Conservation (phyloP, 495 filamentous ascomycete species). For the Elasticomyces elasticus region DNA sequence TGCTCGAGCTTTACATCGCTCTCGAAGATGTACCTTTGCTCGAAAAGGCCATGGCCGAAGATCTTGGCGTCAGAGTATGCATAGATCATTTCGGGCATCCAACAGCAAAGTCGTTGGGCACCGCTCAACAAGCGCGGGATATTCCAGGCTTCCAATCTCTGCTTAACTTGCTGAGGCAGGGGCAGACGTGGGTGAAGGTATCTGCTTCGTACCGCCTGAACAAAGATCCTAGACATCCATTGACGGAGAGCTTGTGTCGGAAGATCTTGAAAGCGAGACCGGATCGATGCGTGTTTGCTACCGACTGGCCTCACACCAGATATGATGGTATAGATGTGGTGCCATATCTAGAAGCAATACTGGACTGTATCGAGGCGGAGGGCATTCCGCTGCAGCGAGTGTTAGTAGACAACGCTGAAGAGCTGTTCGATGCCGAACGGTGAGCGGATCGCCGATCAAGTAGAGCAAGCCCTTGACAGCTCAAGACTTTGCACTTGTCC, state of each 20-base stretch:
- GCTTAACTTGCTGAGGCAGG: constrained; percentile 33
- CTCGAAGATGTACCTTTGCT: constrained; percentile 37
- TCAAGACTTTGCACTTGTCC: too few relatives aligned
- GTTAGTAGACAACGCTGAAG: constrained; percentile 39
- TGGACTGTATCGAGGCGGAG: constrained; percentile 35
- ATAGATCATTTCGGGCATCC: constrained; percentile 42
- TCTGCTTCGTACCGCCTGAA: constrained; percentile 42
- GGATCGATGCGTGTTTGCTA: constrained; percentile 36
- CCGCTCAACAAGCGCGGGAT: constrained; percentile 6
- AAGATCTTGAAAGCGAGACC: constrained; percentile 22
- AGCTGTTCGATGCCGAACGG: constrained; percentile 25
- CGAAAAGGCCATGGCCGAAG: constrained; percentile 34
- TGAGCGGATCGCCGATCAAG: not conserved
- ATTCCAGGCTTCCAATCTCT: constrained; percentile 35
- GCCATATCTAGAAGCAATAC: constrained; percentile 36
- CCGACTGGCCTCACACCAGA: constrained; percentile 47
- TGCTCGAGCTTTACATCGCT: constrained; percentile 40
- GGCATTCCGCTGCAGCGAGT: constrained; percentile 35
- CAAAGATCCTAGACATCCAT: constrained; percentile 26
- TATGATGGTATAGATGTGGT: constrained; percentile 38
- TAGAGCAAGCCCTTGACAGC: not conserved
- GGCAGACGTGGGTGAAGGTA: constrained; percentile 40
- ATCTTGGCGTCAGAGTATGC: constrained; percentile 37
- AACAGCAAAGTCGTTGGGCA: constrained; percentile 1
- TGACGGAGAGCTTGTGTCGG: constrained; percentile 26